Conservation (phyloP, 495 filamentous ascomycete species). For the Lasiosphaeria hispida region DNA sequence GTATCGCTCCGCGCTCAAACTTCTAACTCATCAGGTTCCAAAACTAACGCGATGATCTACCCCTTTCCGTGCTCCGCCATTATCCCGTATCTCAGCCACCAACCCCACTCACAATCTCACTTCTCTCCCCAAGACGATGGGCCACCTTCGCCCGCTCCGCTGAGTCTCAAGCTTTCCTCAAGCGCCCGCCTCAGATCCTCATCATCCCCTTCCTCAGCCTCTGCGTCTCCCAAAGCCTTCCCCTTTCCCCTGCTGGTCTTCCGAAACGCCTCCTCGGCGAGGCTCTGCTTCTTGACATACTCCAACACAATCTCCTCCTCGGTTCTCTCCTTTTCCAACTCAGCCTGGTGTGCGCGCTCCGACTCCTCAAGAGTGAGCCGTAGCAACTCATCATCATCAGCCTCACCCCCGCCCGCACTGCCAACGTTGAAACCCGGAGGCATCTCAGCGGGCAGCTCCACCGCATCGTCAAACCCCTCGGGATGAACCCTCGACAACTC, state of each 20-base stretch:
- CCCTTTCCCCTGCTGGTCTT: constrained; percentile 23
- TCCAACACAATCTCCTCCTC: constrained; percentile 75
- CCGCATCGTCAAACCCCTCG: constrained; percentile 18
- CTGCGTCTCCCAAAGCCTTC: constrained; percentile 1
- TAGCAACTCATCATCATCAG: constrained; percentile 45
- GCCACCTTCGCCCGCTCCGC: constrained; percentile 8
- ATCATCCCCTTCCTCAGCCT: constrained; percentile 33
- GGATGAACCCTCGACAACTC: constrained; percentile 41
- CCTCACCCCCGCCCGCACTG: neutral
- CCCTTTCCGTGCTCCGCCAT: no score
- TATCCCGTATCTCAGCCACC: no score
- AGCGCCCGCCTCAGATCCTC: constrained; percentile 47
- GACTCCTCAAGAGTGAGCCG: constrained; percentile 49
- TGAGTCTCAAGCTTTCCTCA: constrained; percentile 46
- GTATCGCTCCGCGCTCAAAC: no score
- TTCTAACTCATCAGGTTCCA: no score
- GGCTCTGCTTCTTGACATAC: constrained; percentile 74
- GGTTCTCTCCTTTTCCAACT: constrained; percentile 44
- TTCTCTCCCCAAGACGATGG: constrained; percentile 3
- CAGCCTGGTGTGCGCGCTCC: constrained; percentile 35
- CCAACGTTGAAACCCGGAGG: neutral
- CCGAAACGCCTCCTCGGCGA: constrained; percentile 60
- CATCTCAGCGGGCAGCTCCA: no score
- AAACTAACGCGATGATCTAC: no score
- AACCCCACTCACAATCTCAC: neutral